Evolutionary conservation across 2,329 filamentous ascomycete species (phyloP), one percentile per base, ranked within the genome.

Genomic region (Penicillium sp.): DNA sequence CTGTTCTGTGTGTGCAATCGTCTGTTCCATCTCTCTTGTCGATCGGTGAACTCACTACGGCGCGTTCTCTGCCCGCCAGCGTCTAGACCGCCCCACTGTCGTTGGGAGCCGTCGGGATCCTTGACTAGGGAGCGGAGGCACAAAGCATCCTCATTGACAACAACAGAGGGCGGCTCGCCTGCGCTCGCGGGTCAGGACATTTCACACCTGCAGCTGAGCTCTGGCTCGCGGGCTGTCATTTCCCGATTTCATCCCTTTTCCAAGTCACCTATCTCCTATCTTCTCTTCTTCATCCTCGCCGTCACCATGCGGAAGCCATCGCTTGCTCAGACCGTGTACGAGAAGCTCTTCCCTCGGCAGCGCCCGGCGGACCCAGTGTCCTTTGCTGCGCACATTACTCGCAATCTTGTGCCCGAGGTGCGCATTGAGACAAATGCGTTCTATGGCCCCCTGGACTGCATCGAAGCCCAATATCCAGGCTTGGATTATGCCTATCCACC

Each of bases 391-490:
- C 84, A 88, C 68, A 82, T 88, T 61, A 82, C 82, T 61, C 82
- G 84, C 51, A 83, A 88, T 69, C 80, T 89, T 43, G 84, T 88
- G 22, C 84, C 84, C 38, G 86, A 89, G 77, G 85, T 89, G 55
- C 84, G 86, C 60, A 79, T 86, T 64, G 86, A 89, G 73, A 87
- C 86, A 1, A 81, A 82, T 56, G 83, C 81, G 53, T 89, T 88
- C 76, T 88, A 88, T 75, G 86, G 86, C 67, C 81, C 83, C 42
- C 79, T 88, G 48, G 85, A 88, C 76, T 86, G 82, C 67, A 80
- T 87, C 61, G 86, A 88, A 77, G 86, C 86, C 52, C 85, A 86
- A 60, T 88, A 89, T 67, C 86, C 86, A 0, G 86, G 86, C 37
- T 79, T 88, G 49, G 86, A 89, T 77, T 89, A 89, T 73, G 83